Conservation (phyloP, 2,329 filamentous ascomycete genomes). For the Sporothrix variecibatus region DNA sequence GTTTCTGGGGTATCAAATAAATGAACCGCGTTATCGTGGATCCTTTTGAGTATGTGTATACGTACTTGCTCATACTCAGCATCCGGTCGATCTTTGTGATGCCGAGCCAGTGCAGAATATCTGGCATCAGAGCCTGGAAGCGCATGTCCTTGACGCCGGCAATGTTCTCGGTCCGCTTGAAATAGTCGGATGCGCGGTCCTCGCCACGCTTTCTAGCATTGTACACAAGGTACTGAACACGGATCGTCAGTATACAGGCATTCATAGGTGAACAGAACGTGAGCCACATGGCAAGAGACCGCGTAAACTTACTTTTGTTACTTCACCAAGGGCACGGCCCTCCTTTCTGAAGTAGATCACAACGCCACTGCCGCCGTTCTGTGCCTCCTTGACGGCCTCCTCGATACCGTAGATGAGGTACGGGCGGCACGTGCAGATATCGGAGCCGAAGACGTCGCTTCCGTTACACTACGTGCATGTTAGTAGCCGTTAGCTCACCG, state of each 20-base stretch:
- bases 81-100: slow-evolving; percentile 98
- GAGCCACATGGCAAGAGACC: background rate
- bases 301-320: slow-evolving; percentile 73
- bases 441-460: slow-evolving; percentile 94
- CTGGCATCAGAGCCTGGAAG: slow-evolving; percentile 97
- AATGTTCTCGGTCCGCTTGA: slow-evolving; percentile 96
- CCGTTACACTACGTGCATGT: slow-evolving; percentile 69
- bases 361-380: slow-evolving; percentile 88
- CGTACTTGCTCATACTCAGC: slow-evolving; percentile 96
- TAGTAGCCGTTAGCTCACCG: background rate
- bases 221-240: slow-evolving; percentile 47
- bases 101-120: slow-evolving; percentile 96
- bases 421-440: slow-evolving; percentile 95
- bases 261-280: no score
- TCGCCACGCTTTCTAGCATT: slow-evolving; percentile 79
- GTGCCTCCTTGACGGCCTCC: slow-evolving; percentile 95
- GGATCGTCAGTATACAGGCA: slow-evolving; percentile 11
- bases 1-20: background rate
- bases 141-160: slow-evolving; percentile 96
- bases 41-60: slow-evolving; percentile 47
- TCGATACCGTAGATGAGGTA: slow-evolving; percentile 97
- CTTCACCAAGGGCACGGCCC: slow-evolving; percentile 89
- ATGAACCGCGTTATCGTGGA: background rate
- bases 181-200: slow-evolving; percentile 87
- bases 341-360: slow-evolving; percentile 99